These are phyloP conservation scores for Teratosphaeria gauchensis DNA, from an alignment of 2,329 filamentous ascomycete genomes.

Conservation along the genomic window DNA sequence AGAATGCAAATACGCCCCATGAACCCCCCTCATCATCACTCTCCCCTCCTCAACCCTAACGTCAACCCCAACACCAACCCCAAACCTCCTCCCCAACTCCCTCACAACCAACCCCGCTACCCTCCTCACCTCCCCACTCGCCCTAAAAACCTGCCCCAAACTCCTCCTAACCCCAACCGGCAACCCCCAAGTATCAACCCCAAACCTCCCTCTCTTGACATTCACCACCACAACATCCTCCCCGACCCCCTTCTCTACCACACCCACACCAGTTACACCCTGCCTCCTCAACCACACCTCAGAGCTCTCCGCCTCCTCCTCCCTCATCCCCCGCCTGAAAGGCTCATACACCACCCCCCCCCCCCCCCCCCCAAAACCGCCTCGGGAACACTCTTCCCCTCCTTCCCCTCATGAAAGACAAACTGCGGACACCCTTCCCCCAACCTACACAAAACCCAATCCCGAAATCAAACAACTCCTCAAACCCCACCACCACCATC, in stretches of 20 bases:
- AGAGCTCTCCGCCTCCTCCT: conserved; percentile 10
- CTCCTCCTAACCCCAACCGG: conserved; percentile 17
- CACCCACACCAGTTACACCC: neutral
- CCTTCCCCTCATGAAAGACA: conserved; percentile 13
- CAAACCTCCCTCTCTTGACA: conserved; percentile 20
- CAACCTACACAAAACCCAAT: conserved; percentile 17
- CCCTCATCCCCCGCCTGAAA: neutral
- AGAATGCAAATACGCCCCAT: conserved; percentile 31
- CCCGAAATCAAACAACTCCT: conserved; percentile 21
- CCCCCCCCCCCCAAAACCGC: too few relatives aligned
- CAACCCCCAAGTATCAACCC: conserved; percentile 21
- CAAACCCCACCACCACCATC: conserved; percentile 15
- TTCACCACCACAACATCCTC: conserved; percentile 15
- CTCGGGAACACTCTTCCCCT: conserved; percentile 1
- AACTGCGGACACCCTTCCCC: conserved; percentile 17
- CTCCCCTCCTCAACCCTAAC: neutral
- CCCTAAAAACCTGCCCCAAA: conserved; percentile 21
- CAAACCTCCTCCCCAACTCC: neutral
- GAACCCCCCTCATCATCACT: conserved; percentile 1
- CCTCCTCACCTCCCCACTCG: neutral
- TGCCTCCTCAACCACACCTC: conserved; percentile 13
- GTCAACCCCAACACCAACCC: too few relatives aligned
- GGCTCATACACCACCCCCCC: neutral
- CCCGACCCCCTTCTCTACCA: neutral
- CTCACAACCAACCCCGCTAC: neutral